Evolutionary conservation across 371 early-diverging fungal genomes (phyloP).

Genomic region (Lichtheimia ramosa): DNA sequence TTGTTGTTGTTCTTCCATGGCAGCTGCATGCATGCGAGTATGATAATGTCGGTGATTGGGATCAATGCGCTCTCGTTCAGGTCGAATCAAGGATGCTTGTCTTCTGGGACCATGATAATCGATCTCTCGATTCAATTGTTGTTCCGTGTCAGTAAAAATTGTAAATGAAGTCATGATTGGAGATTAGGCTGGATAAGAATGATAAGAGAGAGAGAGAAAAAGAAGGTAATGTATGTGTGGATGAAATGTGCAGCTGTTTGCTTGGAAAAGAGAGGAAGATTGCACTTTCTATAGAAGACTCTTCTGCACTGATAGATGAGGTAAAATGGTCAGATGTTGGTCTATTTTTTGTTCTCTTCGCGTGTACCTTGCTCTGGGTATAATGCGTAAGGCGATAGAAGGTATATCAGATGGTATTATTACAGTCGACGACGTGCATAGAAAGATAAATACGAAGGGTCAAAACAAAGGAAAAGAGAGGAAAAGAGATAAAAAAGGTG

Average conservation of each 20-base stretch:
- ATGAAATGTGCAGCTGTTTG: background rate
- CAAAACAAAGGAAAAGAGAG: constrained; percentile 1
- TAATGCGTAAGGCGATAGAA: background rate
- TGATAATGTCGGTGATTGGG: constrained; percentile 48
- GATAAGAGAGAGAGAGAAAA: constrained; percentile 7
- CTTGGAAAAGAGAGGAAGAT: background rate
- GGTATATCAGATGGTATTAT: background rate
- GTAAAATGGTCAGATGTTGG: background rate
- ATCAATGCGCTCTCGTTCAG: constrained; percentile 58
- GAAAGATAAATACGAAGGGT: background rate
- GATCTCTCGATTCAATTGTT: background rate
- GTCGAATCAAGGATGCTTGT: constrained; percentile 59
- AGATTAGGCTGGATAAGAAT: constrained; percentile 5
- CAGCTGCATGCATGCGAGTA: constrained; percentile 34
- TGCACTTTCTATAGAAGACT: background rate
- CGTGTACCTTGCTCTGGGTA: background rate
- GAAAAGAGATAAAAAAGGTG: constrained; percentile 1
- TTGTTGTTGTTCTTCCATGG: constrained; percentile 36
- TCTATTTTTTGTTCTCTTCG: too few relatives aligned
- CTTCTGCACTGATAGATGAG: background rate
- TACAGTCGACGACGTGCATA: background rate
- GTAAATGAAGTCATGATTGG: constrained; percentile 10
- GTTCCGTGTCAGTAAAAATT: background rate
- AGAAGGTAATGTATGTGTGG: constrained; percentile 6
- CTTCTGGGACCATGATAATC: constrained; percentile 18